Percentiles rank a stretch among this genome's conserved stretches.
Evolutionary conservation across 306 rosid species (phyloP).

Genomic region (Lithocarpus polystachyus): DNA sequence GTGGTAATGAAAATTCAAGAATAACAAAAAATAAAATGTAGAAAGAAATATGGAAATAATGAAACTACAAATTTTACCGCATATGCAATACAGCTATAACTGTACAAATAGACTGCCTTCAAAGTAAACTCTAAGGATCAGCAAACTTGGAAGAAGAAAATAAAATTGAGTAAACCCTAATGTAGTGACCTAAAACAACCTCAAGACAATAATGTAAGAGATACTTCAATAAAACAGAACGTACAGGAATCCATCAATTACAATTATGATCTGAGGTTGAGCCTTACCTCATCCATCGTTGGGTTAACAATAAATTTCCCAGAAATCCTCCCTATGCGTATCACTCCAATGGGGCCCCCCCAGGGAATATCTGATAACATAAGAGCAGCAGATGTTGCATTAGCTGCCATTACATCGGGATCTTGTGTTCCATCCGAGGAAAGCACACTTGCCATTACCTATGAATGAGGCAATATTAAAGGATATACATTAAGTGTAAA

Average conservation of each 20-base stretch:
- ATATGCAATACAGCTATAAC: too few relatives aligned
- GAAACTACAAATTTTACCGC: too few relatives aligned
- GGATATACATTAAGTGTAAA: neutral
- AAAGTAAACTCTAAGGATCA: neutral
- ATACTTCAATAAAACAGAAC: neutral
- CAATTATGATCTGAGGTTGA: conserved; percentile 5
- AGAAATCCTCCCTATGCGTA: conserved; percentile 78
- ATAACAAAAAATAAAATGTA: too few relatives aligned
- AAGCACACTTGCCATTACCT: conserved; percentile 90
- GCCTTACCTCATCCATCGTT: conserved; percentile 82
- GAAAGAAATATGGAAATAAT: too few relatives aligned
- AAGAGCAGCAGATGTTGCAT: conserved; percentile 91
- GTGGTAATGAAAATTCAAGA: too few relatives aligned
- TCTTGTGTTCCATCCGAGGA: conserved; percentile 90
- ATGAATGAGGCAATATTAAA: conserved; percentile 14
- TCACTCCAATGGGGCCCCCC: conserved; percentile 95
- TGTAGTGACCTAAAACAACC: neutral
- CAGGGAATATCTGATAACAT: conserved; percentile 98
- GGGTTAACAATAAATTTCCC: conserved; percentile 87
- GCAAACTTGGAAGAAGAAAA: neutral
- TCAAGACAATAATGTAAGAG: neutral
- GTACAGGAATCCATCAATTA: neutral
- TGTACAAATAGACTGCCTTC: too few relatives aligned
- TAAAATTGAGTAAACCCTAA: neutral
- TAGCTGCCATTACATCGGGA: conserved; percentile 90